Percentiles rank a stretch among this genome's conserved stretches.
Evolutionary conservation across 352 stramenopile genomes (phyloP).

Genomic region (Blastocystis hominis): DNA sequence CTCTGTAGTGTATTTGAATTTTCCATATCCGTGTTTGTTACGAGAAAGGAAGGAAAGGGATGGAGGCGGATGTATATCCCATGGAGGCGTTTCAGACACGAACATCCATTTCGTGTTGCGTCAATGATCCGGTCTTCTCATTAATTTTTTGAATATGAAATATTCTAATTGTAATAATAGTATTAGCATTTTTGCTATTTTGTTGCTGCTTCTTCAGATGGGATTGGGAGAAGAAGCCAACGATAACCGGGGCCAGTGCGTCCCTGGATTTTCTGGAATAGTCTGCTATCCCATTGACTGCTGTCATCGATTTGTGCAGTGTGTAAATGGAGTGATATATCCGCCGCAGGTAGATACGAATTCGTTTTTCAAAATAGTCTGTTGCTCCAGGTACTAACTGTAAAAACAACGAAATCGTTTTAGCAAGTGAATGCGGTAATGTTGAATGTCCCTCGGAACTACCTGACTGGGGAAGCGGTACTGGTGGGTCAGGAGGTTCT

Average conservation of each 20-base stretch:
- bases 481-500: background rate
- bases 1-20: background rate
- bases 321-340: constrained; percentile 46
- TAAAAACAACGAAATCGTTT: constrained; percentile 19
- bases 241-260: constrained; percentile 38
- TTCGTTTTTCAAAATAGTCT: background rate
- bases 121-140: no score
- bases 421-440: background rate
- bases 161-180: no score
- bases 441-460: constrained; percentile 23
- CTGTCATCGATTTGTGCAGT: constrained; percentile 36
- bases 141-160: no score
- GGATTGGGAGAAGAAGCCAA: background rate
- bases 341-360: background rate
- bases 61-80: background rate
- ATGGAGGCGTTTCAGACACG: background rate
- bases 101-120: background rate
- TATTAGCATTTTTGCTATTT: no score
- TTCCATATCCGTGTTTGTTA: background rate
- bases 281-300: constrained; percentile 47
- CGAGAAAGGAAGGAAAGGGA: background rate
- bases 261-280: constrained; percentile 1
- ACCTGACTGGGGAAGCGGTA: constrained; percentile 31
- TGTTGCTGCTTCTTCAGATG: background rate
- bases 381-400: constrained; percentile 13